Evolutionary conservation across 306 rosid species (phyloP).

Genomic region (Begonia peltatifolia): DNA sequence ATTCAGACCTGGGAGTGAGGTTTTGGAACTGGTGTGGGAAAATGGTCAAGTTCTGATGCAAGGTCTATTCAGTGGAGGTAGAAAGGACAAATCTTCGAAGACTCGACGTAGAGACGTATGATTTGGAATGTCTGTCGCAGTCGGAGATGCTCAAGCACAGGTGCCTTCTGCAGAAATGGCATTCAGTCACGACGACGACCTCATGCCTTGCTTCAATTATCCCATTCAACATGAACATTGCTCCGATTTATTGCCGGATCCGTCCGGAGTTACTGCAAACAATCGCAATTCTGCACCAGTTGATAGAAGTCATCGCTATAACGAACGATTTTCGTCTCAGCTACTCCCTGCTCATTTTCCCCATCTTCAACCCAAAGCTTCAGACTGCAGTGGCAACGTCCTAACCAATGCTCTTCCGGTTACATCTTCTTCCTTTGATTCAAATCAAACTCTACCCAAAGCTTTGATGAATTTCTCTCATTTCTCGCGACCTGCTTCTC

Average conservation of each 20-base stretch:
- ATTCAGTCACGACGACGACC: conserved; percentile 51
- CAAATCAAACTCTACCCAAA: conserved; percentile 31
- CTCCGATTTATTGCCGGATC: conserved; percentile 58
- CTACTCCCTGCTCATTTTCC: conserved; percentile 41
- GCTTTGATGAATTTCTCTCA: conserved; percentile 56
- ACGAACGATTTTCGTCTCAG: conserved; percentile 24
- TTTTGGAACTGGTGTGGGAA: conserved; percentile 83
- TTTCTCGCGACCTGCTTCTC: conserved; percentile 58
- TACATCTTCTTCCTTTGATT: conserved; percentile 21
- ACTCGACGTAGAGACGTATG: conserved; percentile 47
- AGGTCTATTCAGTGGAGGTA: conserved; percentile 60
- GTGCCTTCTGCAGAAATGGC: conserved; percentile 54
- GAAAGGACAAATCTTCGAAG: conserved; percentile 43
- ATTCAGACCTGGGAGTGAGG: conserved; percentile 54
- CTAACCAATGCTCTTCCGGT: conserved; percentile 22
- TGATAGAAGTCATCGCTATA: conserved; percentile 32
- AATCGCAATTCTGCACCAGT: conserved; percentile 26
- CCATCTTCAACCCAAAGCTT: conserved; percentile 31
- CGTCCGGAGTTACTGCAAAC: conserved; percentile 40
- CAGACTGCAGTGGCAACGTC: conserved; percentile 26
- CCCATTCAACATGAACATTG: conserved; percentile 48
- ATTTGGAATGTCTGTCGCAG: conserved; percentile 29
- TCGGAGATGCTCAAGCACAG: conserved; percentile 44
- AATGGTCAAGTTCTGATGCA: conserved; percentile 73
- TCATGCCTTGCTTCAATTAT: conserved; percentile 79